Conservation (phyloP, 768 basidiomycete genomes). For the Agaricus blazei region DNA sequence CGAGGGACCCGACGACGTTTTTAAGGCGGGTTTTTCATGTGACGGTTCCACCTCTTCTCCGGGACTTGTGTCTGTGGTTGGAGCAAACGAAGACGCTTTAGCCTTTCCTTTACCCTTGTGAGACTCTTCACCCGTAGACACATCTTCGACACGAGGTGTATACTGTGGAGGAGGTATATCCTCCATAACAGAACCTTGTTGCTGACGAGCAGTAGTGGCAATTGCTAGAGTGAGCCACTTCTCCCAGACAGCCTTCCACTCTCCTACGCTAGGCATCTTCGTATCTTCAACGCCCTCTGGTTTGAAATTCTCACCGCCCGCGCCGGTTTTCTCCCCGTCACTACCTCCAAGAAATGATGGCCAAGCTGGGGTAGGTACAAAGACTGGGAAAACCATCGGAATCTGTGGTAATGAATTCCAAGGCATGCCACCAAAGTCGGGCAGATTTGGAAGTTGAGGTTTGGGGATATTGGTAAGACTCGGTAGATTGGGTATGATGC, state of each 20-base stretch:
- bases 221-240: constrained; percentile 61
- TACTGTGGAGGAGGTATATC: constrained; percentile 70
- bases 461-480: constrained; percentile 39
- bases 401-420: constrained; percentile 63
- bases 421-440: constrained; percentile 37
- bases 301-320: constrained; percentile 14
- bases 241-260: constrained; percentile 70
- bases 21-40: constrained; percentile 10
- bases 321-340: constrained; percentile 14
- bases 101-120: constrained; percentile 5
- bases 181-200: constrained; percentile 20
- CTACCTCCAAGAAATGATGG: constrained; percentile 55
- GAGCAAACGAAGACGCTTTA: not conserved
- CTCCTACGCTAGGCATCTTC: constrained; percentile 39
- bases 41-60: constrained; percentile 12
- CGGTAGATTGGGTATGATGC: constrained; percentile 31
- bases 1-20: constrained; percentile 15
- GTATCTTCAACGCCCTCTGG: constrained; percentile 27
- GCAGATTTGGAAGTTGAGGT: constrained; percentile 64
- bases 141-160: constrained; percentile 48
- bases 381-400: constrained; percentile 75
- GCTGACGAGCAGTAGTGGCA: constrained; percentile 39
- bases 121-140: not conserved
- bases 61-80: not conserved
- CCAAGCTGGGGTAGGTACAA: constrained; percentile 65